phyloP scores from a whole-genome alignment of 441 rosid genomes.

The Pelargonium cotyledonis region DNA sequence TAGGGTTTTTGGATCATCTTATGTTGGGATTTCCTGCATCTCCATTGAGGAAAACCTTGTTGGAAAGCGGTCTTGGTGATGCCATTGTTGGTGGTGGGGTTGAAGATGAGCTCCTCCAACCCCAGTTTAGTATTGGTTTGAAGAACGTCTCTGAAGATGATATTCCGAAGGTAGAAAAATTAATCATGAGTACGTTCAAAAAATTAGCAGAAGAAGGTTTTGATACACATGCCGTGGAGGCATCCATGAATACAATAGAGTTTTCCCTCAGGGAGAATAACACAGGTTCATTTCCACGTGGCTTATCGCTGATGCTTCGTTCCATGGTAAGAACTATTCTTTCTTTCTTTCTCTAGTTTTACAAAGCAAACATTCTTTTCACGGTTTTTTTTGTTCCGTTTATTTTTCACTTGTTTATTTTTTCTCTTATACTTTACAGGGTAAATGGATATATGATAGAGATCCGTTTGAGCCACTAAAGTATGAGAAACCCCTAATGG shows the following conservation, averaged over 20 bases:
- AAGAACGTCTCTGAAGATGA: conserved; percentile 74
- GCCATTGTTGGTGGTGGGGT: conserved; percentile 87
- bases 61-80: conserved; percentile 91
- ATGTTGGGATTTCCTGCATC: conserved; percentile 96
- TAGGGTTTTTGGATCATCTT: conserved; percentile 84
- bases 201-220: conserved; percentile 81
- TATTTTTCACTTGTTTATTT: conserved; percentile 6
- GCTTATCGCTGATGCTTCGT: conserved; percentile 81
- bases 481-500: conserved; percentile 71
- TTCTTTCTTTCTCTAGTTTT: conserved; percentile 8
- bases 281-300: conserved; percentile 96
- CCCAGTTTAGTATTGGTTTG: conserved; percentile 87
- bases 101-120: conserved; percentile 91
- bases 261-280: conserved; percentile 91
- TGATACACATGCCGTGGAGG: conserved; percentile 79
- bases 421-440: conserved; percentile 12
- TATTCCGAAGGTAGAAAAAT: conserved; percentile 68
- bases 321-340: conserved; percentile 49
- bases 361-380: background rate
- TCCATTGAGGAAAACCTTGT: conserved; percentile 77
- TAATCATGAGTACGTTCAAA: conserved; percentile 56
- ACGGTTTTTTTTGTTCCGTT: background rate
- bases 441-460: conserved; percentile 91
- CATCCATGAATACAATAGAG: conserved; percentile 96
- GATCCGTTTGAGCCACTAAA: conserved; percentile 88